These are phyloP conservation scores for Pseudogymnoascus sp. DNA, from an alignment of 2,329 filamentous ascomycete species.

Conservation along the genomic window DNA sequence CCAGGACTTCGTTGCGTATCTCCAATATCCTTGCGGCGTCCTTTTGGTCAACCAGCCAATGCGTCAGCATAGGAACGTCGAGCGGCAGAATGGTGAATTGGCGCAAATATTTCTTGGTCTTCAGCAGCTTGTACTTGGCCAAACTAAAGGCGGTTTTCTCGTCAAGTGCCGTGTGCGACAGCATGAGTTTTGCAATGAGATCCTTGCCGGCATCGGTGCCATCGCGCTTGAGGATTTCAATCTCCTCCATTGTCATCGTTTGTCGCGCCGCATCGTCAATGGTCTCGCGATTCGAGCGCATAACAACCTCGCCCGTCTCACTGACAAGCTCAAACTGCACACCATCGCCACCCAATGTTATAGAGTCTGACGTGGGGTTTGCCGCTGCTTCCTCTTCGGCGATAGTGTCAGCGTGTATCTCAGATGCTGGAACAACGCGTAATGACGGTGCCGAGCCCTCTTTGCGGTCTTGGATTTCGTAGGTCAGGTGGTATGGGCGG, in stretches of 20 bases:
- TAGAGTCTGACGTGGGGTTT: slow-evolving; percentile 33
- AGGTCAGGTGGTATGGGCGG: slow-evolving; percentile 87
- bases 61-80: slow-evolving; percentile 66
- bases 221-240: slow-evolving; percentile 62
- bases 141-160: slow-evolving; percentile 92
- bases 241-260: slow-evolving; percentile 63
- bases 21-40: slow-evolving; percentile 78
- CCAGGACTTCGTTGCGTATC: slow-evolving; percentile 74
- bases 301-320: slow-evolving; percentile 41
- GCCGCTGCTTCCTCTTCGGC: slow-evolving; percentile 40
- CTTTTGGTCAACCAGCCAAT: slow-evolving; percentile 72
- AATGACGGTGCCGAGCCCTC: slow-evolving; percentile 59
- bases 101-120: slow-evolving; percentile 87
- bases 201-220: slow-evolving; percentile 75
- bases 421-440: slow-evolving; percentile 69
- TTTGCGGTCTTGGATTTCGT: slow-evolving; percentile 70
- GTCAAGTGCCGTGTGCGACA: slow-evolving; percentile 80
- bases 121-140: slow-evolving; percentile 91
- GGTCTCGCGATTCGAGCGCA: slow-evolving; percentile 50
- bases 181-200: slow-evolving; percentile 84
- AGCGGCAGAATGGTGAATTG: slow-evolving; percentile 79
- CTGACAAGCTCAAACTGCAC: slow-evolving; percentile 41
- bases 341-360: slow-evolving; percentile 34
- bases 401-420: slow-evolving; percentile 76
- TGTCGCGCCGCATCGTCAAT: slow-evolving; percentile 61